These are phyloP conservation scores for Ceratocystis colombiana DNA, from an alignment of 2,329 filamentous ascomycete species.

Conservation along the genomic window DNA sequence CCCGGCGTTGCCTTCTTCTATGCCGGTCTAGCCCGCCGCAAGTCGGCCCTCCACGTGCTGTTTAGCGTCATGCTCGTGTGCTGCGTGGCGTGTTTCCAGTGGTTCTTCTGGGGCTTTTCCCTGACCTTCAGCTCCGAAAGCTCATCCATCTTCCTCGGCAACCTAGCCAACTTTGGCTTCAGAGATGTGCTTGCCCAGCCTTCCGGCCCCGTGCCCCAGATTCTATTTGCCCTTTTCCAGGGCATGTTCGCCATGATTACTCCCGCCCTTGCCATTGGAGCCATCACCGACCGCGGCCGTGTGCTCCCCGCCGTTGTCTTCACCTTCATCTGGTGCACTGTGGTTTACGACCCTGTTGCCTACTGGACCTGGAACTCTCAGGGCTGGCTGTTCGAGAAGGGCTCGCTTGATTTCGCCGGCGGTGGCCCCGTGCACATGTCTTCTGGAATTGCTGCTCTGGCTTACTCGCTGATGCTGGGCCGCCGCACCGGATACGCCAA, in stretches of 20 bases:
- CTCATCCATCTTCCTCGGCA: conserved; percentile 62
- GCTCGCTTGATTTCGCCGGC: conserved; percentile 63
- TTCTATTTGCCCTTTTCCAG: conserved; percentile 77
- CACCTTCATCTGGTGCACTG: conserved; percentile 60
- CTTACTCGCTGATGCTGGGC: conserved; percentile 63
- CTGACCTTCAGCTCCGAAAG: conserved; percentile 73
- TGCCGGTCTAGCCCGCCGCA: conserved; percentile 76
- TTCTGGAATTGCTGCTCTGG: conserved; percentile 60
- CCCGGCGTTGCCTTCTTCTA: conserved; percentile 93
- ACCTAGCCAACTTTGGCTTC: conserved; percentile 72
- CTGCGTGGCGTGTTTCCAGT: conserved; percentile 74
- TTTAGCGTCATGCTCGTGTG: conserved; percentile 76
- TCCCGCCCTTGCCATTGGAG: conserved; percentile 49
- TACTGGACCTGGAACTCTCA: conserved; percentile 70
- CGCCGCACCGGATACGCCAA: conserved; percentile 54
- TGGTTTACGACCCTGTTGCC: conserved; percentile 63
- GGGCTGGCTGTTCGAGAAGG: conserved; percentile 60
- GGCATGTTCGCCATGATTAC: conserved; percentile 86
- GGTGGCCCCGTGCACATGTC: conserved; percentile 67
- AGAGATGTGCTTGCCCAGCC: conserved; percentile 66
- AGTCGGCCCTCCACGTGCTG: conserved; percentile 77
- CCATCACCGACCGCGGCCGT: conserved; percentile 51
- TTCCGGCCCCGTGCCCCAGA: conserved; percentile 60
- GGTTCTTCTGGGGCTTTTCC: conserved; percentile 94
- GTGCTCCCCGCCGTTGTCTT: conserved; percentile 53